Base-by-base conservation (phyloP, 805 yeast genomes). In the Kodamaea leandrae region DNA sequence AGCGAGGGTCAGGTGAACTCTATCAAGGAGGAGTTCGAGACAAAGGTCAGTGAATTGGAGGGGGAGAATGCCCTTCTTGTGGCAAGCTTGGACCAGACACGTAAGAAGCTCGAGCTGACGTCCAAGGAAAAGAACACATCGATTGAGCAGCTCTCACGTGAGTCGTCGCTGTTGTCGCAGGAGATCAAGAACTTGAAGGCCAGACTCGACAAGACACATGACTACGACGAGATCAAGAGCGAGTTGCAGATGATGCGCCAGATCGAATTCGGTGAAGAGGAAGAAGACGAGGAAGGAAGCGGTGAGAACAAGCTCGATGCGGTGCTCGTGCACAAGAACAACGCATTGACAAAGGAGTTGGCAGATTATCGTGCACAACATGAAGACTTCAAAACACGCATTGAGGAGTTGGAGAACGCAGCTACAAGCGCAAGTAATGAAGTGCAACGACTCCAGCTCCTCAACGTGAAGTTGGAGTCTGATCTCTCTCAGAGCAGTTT, bases 171-270 rank as follows among this genome's bases (percentile, higher is more conserved):
- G 32, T 66, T 75, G 45, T 58, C 61, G n/a, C 58, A 61, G 12
- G 91, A 84, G 55, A 59, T 77, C 18, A 67, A 66, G 7, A 55
- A 58, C 4, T 64, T 85, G 48, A 77, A 76, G 52, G 63, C 64
- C 18, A 74, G 76, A 42, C 55, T 83, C 32, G 64, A 65, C 3
- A 59, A 66, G 23, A 77, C 80, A 38, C 63, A 72, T 2, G 96
- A 89, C 56, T 89, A 90, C 60, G 89, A 85, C 39, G 89, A 86
- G 46, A 58, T 89, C 36, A 88, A 87, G 57, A 76, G 78, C 37
- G 96, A 90, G 53, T 66, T 90, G 48, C 76, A 74, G 14, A 76
- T 88, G 18, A 58, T 89, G 45, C 80, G 83, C 55, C 81, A 82
- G 47, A 82, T 88, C 27, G 87, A 86, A 52, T 84, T 88, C 62